Conservation (phyloP, 2,329 filamentous ascomycete genomes). For the Pleomassaria siparia region DNA sequence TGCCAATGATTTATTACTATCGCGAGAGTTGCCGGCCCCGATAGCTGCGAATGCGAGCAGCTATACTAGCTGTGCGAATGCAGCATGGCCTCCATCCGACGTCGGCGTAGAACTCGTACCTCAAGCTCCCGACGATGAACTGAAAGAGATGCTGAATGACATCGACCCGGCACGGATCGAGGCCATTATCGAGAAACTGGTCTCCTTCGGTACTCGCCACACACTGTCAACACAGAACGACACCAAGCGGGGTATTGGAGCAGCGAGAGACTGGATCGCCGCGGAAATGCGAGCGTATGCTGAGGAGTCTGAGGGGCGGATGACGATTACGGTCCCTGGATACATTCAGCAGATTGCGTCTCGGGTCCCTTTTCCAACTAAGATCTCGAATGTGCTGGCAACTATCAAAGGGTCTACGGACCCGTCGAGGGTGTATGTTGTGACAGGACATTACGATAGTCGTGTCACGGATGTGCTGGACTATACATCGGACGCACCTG, state of each 20-base stretch:
- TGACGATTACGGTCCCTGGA: constrained; percentile 54
- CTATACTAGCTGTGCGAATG: constrained; percentile 36
- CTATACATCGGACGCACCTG: constrained; percentile 56
- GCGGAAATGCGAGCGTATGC: constrained; percentile 54
- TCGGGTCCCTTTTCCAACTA: constrained; percentile 54
- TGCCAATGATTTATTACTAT: constrained; percentile 29
- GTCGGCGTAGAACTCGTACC: constrained; percentile 43
- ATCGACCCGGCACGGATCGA: constrained; percentile 51
- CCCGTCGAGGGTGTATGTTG: constrained; percentile 54
- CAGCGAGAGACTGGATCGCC: constrained; percentile 59
- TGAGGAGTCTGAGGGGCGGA: constrained; percentile 50
- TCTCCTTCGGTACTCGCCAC: constrained; percentile 59
- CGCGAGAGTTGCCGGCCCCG: constrained; percentile 28
- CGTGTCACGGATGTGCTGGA: constrained; percentile 54
- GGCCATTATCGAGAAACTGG: constrained; percentile 55
- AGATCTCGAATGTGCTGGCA: constrained; percentile 54
- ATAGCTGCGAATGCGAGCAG: constrained; percentile 35
- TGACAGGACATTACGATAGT: constrained; percentile 60
- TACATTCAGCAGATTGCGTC: constrained; percentile 54
- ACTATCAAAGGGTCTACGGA: constrained; percentile 54
- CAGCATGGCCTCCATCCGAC: constrained; percentile 47
- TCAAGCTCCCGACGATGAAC: constrained; percentile 45
- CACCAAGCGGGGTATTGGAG: constrained; percentile 56
- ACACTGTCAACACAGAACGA: constrained; percentile 57
- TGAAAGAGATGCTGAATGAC: constrained; percentile 44